Evolutionary conservation across 2,329 filamentous ascomycete genomes (phyloP), one percentile per base, ranked within the genome.

Genomic region (Plenodomus tracheiphilus): DNA sequence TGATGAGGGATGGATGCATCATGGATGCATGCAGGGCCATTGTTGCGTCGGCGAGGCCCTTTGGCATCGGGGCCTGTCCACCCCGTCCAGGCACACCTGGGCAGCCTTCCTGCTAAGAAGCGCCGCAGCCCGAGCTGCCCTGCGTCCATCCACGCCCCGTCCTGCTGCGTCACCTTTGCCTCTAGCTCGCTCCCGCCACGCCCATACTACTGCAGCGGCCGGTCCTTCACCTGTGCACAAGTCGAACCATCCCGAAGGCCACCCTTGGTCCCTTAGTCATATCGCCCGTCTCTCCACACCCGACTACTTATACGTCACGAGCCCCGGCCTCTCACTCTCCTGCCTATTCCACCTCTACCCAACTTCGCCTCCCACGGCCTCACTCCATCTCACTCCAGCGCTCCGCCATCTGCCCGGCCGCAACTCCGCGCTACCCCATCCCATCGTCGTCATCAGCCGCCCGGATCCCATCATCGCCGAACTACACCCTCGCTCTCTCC

Each of bases 21-120:
- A n/a, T n/a, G n/a, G n/a, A n/a, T n/a, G n/a, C 39, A 46, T 43
- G 51, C 46, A 41, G 34, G 43, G 47, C 34, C 44, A 40, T 48
- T 44, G 42, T 46, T 32, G 37, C 43, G 34, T 43, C 41, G 41
- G 49, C 36, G 25, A 43, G 28, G 41, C 41, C 34, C 46, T 39
- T 36, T 34, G 32, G 34, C 45, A 42, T 32, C 21, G 39, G 35
- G 8, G 35, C 35, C 35, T n/a, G n/a, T n/a, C n/a, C n/a, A n/a
- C n/a, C 18, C 18, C 9, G 35, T 37, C 35, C 35, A 37, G 35
- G 30, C 39, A n/a, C 21, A n/a, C n/a, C n/a, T n/a, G n/a, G n/a
- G n/a, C n/a, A 20, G 41, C 32, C 39, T 46, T 47, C 43, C 32
- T 50, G 6, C 56, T 58, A 58, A 53, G 53, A 54, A 57, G 54